phyloP scores from a whole-genome alignment of 139 green algal genomes.

The Ulvella scutata region DNA sequence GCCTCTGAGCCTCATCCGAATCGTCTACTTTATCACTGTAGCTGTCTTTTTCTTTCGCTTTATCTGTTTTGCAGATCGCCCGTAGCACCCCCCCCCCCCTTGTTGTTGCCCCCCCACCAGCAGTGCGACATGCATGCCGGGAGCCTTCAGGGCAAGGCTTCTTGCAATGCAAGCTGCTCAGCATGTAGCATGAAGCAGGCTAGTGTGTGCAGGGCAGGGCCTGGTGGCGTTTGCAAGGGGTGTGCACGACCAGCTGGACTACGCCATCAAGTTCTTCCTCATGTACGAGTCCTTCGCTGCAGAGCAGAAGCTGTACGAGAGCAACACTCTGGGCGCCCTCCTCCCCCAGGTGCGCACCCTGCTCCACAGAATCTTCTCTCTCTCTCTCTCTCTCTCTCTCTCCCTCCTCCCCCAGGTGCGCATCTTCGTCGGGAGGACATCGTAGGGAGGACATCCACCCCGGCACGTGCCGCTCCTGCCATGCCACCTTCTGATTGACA shows the following conservation, averaged over 20 bases:
- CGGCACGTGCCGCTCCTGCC: too few relatives aligned
- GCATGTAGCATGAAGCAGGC: neutral
- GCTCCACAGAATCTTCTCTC: too few relatives aligned
- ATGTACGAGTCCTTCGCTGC: neutral
- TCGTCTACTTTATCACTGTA: too few relatives aligned
- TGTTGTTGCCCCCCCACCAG: neutral
- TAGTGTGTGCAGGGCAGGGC: neutral
- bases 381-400: too few relatives aligned
- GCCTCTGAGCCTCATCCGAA: too few relatives aligned
- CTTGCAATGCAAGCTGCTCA: neutral
- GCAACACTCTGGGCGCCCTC: neutral
- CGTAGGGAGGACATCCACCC: too few relatives aligned
- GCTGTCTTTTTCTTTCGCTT: too few relatives aligned
- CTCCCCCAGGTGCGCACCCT: too few relatives aligned
- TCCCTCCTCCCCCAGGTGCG: too few relatives aligned
- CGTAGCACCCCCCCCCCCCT: neutral
- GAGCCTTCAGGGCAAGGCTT: neutral
- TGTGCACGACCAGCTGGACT: neutral
- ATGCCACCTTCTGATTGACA: too few relatives aligned
- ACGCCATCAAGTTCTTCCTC: conserved; percentile 3
- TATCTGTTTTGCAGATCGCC: too few relatives aligned
- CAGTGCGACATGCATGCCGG: neutral
- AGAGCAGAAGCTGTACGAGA: neutral
- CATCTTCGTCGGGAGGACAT: too few relatives aligned
- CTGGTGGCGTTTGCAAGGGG: neutral